phyloP scores from a whole-genome alignment of 805 yeast genomes.

The Sugiyamaella boreocaroliniensis region DNA sequence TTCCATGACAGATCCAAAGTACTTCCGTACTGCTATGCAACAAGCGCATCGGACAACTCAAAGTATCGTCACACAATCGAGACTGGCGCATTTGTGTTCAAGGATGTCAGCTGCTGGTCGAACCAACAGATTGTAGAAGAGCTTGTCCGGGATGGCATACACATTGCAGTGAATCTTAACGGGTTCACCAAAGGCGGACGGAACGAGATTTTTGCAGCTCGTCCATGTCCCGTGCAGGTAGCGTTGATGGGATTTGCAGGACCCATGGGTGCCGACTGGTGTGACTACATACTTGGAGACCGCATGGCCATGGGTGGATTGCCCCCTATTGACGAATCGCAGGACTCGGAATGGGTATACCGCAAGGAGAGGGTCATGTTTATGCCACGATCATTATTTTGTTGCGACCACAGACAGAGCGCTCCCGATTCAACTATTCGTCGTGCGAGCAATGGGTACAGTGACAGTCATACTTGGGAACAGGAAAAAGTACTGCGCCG shows the following conservation, averaged over 20 bases:
- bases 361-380: slow-evolving; percentile 25
- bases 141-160: slow-evolving; percentile 27
- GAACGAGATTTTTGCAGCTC: slow-evolving; percentile 29
- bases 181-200: slow-evolving; percentile 32
- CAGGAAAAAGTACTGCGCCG: slow-evolving; percentile 19
- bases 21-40: slow-evolving; percentile 27
- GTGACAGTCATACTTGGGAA: slow-evolving; percentile 18
- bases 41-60: slow-evolving; percentile 26
- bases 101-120: slow-evolving; percentile 23
- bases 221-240: slow-evolving; percentile 30
- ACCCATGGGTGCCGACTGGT: slow-evolving; percentile 28
- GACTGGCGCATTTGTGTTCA: slow-evolving; percentile 20
- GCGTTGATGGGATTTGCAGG: slow-evolving; percentile 33
- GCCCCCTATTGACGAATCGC: neutral
- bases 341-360: slow-evolving; percentile 12
- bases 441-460: neutral
- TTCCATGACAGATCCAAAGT: slow-evolving; percentile 24
- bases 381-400: slow-evolving; percentile 27
- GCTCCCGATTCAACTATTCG: slow-evolving; percentile 21
- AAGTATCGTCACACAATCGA: slow-evolving; percentile 25
- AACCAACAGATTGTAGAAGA: slow-evolving; percentile 23
- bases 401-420: slow-evolving; percentile 32
- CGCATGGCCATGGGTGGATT: slow-evolving; percentile 14
- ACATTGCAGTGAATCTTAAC: slow-evolving; percentile 28
- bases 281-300: slow-evolving; percentile 29